These are phyloP conservation scores for Strobilomyces dryophilus DNA, from an alignment of 768 basidiomycete genomes.

Conservation along the genomic window DNA sequence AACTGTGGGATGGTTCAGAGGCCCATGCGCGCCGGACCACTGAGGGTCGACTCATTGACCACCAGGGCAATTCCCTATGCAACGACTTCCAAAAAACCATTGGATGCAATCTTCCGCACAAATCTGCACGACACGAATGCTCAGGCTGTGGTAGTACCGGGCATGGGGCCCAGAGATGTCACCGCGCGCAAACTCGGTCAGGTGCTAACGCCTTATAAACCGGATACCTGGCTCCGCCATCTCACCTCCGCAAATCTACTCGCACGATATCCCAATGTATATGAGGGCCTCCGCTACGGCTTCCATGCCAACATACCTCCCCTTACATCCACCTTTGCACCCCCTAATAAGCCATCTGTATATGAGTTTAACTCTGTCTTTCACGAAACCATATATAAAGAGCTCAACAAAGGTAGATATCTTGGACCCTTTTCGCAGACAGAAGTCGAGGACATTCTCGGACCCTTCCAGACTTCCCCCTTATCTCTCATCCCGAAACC, in stretches of 20 bases:
- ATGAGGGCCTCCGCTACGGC: neutral
- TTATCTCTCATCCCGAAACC: slow-evolving; percentile 29
- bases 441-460: slow-evolving; percentile 11
- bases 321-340: neutral
- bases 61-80: neutral
- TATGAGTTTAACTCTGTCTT: accelerated
- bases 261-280: neutral
- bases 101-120: neutral
- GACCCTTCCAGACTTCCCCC: slow-evolving; percentile 29
- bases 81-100: neutral
- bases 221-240: neutral
- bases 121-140: neutral
- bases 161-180: neutral
- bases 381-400: neutral
- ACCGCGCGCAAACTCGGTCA: neutral
- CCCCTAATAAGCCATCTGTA: neutral
- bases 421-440: accelerated
- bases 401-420: neutral
- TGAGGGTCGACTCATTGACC: neutral
- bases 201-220: neutral
- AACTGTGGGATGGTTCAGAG: neutral
- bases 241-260: neutral
- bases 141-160: neutral
- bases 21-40: neutral
- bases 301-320: neutral